Evolutionary conservation across 495 filamentous ascomycete genomes (phyloP).

Genomic region (Emericellopsis terricola): DNA sequence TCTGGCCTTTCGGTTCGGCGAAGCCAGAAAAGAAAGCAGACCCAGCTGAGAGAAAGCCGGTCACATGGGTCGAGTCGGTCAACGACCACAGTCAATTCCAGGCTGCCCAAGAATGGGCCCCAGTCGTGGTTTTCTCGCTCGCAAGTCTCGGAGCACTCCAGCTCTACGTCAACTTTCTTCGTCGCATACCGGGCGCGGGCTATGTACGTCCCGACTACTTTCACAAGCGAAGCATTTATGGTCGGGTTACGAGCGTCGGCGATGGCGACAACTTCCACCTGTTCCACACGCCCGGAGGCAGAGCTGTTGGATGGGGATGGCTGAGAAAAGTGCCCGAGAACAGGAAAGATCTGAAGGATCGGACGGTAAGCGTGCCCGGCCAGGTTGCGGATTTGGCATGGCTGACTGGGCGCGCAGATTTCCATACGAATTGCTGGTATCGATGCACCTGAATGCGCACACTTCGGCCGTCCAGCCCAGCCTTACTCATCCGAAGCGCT

Average conservation of each 20-base stretch:
- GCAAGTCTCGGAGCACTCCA: conserved; percentile 38
- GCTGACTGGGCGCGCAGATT: conserved; percentile 30
- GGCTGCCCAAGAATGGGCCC: conserved; percentile 44
- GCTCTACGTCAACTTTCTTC: conserved; percentile 57
- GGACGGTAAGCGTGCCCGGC: conserved; percentile 41
- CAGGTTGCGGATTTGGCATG: no score
- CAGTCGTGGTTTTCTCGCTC: conserved; percentile 50
- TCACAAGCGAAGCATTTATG: conserved; percentile 56
- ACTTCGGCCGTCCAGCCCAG: conserved; percentile 79
- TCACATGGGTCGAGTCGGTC: conserved; percentile 31
- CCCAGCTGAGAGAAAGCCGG: conserved; percentile 9
- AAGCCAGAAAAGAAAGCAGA: background rate
- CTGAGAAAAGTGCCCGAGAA: conserved; percentile 52
- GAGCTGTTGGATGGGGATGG: conserved; percentile 83
- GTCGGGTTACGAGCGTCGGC: conserved; percentile 79
- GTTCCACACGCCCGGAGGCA: conserved; percentile 84
- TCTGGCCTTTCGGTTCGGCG: conserved; percentile 3
- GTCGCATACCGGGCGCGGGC: conserved; percentile 56
- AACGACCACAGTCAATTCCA: conserved; percentile 43
- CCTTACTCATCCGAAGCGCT: conserved; percentile 68
- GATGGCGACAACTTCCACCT: conserved; percentile 91
- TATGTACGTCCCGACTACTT: conserved; percentile 54
- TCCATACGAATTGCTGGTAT: conserved; percentile 78
- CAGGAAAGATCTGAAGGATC: conserved; percentile 48
- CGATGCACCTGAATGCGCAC: conserved; percentile 82